Evolutionary conservation across 1,284 basidiomycete genomes (phyloP).

Genomic region (Tilletia caries): DNA sequence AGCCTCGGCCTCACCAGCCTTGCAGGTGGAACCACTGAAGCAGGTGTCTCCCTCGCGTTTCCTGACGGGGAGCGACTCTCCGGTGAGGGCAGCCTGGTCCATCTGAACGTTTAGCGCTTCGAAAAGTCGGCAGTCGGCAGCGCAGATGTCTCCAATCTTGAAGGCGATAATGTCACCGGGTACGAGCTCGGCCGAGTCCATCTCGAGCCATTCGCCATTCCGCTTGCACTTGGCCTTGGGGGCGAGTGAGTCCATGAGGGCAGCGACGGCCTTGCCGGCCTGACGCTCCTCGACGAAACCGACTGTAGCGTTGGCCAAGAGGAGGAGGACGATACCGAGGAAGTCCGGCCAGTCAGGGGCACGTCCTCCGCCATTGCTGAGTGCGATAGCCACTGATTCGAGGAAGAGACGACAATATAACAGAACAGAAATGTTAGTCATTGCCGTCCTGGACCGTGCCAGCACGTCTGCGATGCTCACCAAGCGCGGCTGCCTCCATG

Average conservation of each 20-base stretch:
- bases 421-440: too few species aligned
- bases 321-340: constrained; percentile 85
- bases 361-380: constrained; percentile 82
- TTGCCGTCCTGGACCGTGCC: too few species aligned
- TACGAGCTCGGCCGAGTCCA: constrained; percentile 81
- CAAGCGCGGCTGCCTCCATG: constrained; percentile 95
- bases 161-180: constrained; percentile 91
- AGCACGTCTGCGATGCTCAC: too few species aligned
- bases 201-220: constrained; percentile 75
- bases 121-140: constrained; percentile 88
- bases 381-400: constrained; percentile 93
- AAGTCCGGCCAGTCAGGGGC: constrained; percentile 97
- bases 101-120: constrained; percentile 87
- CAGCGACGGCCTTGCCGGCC: constrained; percentile 97
- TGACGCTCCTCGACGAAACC: constrained; percentile 97
- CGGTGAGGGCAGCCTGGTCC: constrained; percentile 92
- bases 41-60: constrained; percentile 92
- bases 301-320: constrained; percentile 91
- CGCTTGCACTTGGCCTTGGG: constrained; percentile 93
- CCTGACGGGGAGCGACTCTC: constrained; percentile 84
- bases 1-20: constrained; percentile 94
- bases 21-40: constrained; percentile 94
- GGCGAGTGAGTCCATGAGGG: constrained; percentile 96
- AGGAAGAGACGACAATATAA: too few species aligned
- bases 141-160: constrained; percentile 97